Conservation (phyloP, 768 basidiomycete genomes). For the Omphalotus guepiniiformis region DNA sequence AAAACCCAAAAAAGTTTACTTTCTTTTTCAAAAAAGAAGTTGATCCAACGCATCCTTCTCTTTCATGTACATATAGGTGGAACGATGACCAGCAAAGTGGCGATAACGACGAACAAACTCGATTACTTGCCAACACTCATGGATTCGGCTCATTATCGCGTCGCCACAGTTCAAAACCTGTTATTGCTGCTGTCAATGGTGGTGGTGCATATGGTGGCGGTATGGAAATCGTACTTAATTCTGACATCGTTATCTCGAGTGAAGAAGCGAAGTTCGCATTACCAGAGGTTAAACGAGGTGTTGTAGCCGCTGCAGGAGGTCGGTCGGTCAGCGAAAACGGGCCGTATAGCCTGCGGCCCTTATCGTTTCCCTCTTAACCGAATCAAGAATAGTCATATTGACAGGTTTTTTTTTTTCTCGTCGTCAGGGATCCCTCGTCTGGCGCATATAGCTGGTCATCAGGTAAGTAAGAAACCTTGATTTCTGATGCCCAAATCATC, state of each 20-base stretch:
- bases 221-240: constrained; percentile 66
- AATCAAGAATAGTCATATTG: no score
- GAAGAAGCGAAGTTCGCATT: constrained; percentile 66
- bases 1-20: no score
- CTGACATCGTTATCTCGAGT: constrained; percentile 70
- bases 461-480: constrained; percentile 40
- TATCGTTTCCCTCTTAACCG: no score
- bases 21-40: constrained; percentile 1
- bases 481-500: constrained; percentile 4
- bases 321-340: constrained; percentile 22
- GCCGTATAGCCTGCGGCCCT: no score
- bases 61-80: constrained; percentile 45
- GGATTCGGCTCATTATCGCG: constrained; percentile 77
- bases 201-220: constrained; percentile 68
- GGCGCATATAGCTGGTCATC: constrained; percentile 63
- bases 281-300: constrained; percentile 77
- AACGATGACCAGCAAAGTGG: constrained; percentile 45
- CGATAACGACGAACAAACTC: constrained; percentile 38
- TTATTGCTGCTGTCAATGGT: constrained; percentile 81
- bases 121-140: constrained; percentile 33
- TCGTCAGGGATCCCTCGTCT: constrained; percentile 63
- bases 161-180: constrained; percentile 61
- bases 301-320: constrained; percentile 71
- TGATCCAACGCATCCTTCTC: no score
- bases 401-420: background rate